These are phyloP conservation scores for Chalaropsis thielavioides DNA, from an alignment of 2,329 filamentous ascomycete genomes.

Conservation along the genomic window DNA sequence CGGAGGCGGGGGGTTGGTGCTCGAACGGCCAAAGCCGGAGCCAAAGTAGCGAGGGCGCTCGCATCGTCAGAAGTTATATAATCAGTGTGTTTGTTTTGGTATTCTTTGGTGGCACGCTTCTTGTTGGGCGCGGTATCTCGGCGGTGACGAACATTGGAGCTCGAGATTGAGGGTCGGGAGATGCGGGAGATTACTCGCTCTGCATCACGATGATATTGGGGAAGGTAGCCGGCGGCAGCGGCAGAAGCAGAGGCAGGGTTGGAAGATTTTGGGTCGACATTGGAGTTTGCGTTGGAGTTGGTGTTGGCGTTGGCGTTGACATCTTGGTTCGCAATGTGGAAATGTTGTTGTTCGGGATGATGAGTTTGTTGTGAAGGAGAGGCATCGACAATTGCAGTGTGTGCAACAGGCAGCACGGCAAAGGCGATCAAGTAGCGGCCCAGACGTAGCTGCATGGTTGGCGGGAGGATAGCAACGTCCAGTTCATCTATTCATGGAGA, in stretches of 20 bases:
- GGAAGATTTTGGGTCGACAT: background rate
- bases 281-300: background rate
- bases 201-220: slow-evolving; percentile 6
- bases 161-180: slow-evolving; percentile 8
- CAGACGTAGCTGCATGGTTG: slow-evolving; percentile 17
- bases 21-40: slow-evolving; percentile 93
- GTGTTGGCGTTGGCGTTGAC: background rate
- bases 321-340: background rate
- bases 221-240: slow-evolving; percentile 17
- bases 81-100: slow-evolving; percentile 25
- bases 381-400: slow-evolving; percentile 16
- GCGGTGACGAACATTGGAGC: slow-evolving; percentile 9
- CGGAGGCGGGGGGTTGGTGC: slow-evolving; percentile 58
- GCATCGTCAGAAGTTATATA: slow-evolving; percentile 46
- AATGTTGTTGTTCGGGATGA: slow-evolving; percentile 7
- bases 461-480: slow-evolving; percentile 8
- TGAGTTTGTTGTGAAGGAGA: slow-evolving; percentile 14
- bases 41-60: slow-evolving; percentile 95
- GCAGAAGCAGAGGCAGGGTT: slow-evolving; percentile 8
- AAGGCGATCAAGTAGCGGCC: slow-evolving; percentile 17
- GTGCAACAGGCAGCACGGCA: slow-evolving; percentile 17
- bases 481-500: slow-evolving; percentile 17
- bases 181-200: slow-evolving; percentile 9
- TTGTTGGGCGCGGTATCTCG: slow-evolving; percentile 18
- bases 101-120: slow-evolving; percentile 25